Conservation (phyloP, 371 early-diverging fungal species). For the Mortierella sp. region DNA sequence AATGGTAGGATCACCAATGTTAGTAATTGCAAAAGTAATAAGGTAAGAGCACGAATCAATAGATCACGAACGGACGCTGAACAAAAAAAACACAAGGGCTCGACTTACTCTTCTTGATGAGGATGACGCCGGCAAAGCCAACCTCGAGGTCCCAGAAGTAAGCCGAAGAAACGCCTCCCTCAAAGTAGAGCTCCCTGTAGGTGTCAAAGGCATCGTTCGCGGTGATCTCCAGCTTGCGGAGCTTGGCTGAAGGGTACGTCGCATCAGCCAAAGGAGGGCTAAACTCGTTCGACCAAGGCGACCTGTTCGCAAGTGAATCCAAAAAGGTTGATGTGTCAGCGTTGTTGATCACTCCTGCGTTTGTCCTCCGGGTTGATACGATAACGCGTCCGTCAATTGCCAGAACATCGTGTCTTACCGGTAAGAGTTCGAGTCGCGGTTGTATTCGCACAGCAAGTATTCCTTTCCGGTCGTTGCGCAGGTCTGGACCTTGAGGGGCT, state of each 20-base stretch:
- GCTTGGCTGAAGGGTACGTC: constrained; percentile 79
- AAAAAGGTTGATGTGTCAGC: too few species aligned
- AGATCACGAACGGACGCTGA: too few species aligned
- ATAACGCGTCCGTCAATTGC: background rate
- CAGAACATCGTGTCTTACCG: constrained; percentile 63
- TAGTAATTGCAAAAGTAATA: background rate
- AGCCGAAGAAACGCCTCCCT: constrained; percentile 96
- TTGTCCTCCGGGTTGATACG: background rate
- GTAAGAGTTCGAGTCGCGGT: constrained; percentile 96
- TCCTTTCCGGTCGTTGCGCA: constrained; percentile 84
- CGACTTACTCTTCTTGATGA: constrained; percentile 93
- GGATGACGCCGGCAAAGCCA: constrained; percentile 94
- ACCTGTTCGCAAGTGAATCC: too few species aligned
- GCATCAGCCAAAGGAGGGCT: constrained; percentile 90
- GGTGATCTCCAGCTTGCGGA: constrained; percentile 90
- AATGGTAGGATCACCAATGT: background rate
- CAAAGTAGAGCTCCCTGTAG: constrained; percentile 96
- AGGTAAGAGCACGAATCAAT: constrained; percentile 1
- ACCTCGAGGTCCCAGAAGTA: constrained; percentile 92
- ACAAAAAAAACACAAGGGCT: background rate
- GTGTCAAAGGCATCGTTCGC: constrained; percentile 98
- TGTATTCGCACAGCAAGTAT: constrained; percentile 95
- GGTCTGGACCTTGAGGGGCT: constrained; percentile 87
- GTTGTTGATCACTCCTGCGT: too few species aligned
- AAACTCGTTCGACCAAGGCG: constrained; percentile 98